phyloP scores from a whole-genome alignment of 371 early-diverging fungal species.

The Saksenaea oblongispora region DNA sequence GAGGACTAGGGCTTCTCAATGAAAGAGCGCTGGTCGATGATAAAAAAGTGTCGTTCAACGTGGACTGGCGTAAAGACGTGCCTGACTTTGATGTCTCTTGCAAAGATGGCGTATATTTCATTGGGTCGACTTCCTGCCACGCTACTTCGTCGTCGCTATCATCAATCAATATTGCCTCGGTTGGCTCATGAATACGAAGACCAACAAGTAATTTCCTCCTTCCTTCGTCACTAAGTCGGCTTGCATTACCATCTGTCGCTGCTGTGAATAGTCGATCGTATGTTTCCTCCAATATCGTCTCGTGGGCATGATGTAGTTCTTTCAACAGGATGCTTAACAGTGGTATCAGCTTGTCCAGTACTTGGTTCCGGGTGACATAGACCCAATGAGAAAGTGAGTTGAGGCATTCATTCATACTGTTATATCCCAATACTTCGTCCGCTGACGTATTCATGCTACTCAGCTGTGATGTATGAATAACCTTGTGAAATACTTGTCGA shows the following conservation, averaged over 20 bases:
- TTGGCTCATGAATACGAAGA: conserved; percentile 42
- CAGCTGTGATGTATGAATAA: conserved; percentile 6
- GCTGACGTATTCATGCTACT: background rate
- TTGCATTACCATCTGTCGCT: conserved; percentile 35
- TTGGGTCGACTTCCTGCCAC: conserved; percentile 31
- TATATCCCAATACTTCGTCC: conserved; percentile 15
- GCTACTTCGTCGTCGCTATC: conserved; percentile 46
- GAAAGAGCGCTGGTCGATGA: conserved; percentile 9
- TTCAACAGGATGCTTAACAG: conserved; percentile 24
- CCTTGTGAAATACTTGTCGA: conserved; percentile 26
- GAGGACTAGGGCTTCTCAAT: background rate
- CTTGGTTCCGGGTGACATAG: conserved; percentile 39
- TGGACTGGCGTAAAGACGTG: conserved; percentile 21
- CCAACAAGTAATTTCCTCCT: conserved; percentile 32
- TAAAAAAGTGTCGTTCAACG: conserved; percentile 30
- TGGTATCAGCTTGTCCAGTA: conserved; percentile 36
- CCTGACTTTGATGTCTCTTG: background rate
- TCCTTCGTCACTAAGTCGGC: conserved; percentile 24
- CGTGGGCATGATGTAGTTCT: conserved; percentile 21
- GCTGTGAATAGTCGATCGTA: conserved; percentile 44
- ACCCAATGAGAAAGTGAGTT: conserved; percentile 50
- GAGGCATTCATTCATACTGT: conserved; percentile 15
- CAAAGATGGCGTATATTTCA: background rate
- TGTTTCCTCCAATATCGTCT: conserved; percentile 36
- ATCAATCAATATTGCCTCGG: conserved; percentile 38